Evolutionary conservation across 23 red algal genomes (phyloP), one percentile per base, ranked within the genome.

Genomic region (Gracilaria domingensis): DNA sequence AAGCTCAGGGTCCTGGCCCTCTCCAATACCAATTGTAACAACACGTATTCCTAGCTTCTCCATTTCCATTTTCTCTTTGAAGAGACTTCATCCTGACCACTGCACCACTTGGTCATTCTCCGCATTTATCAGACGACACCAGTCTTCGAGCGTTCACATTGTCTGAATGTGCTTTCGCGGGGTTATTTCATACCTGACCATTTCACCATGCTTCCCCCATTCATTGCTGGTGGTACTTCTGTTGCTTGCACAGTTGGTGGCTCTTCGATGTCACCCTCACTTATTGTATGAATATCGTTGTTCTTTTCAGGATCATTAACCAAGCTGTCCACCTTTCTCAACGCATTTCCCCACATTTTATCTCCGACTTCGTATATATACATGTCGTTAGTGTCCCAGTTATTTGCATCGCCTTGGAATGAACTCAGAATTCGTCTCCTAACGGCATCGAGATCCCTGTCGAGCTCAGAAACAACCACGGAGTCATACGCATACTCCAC

Each of bases 291-390:
- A 38, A n/a, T 57, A 56, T 37, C 54, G 53, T 54, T 70, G 38
- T 23, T 73, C 28, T 29, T 40, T 42, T 35, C 34, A 14, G 33
- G 14, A 24, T 44, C 38, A n/a, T 73, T 73, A 1, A 89, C 85
- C 33, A 91, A 66, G 66, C 88, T 91, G 60, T 91, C 76, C 21
- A 91, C 78, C 47, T 91, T 91, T 34, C 88, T 40, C 23, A 91
- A 65, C 16, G 88, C 88, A 57, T 91, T 91, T 39, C 88, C 88
- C 38, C 79, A 75, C 14, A 82, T 42, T 25, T 82, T 60, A 77
- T 83, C 88, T 51, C 78, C 88, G 51, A 91, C 88, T 56, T 91
- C 88, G 58, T 91, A 91, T 33, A 91, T 91, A 48, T 82, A 91
- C 88, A 91, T 82, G 32, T 60, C 59, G 50, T 91, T 58, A 13